These are phyloP conservation scores for Wickerhamomyces ciferrii DNA, from an alignment of 805 yeast species.

Conservation along the genomic window DNA sequence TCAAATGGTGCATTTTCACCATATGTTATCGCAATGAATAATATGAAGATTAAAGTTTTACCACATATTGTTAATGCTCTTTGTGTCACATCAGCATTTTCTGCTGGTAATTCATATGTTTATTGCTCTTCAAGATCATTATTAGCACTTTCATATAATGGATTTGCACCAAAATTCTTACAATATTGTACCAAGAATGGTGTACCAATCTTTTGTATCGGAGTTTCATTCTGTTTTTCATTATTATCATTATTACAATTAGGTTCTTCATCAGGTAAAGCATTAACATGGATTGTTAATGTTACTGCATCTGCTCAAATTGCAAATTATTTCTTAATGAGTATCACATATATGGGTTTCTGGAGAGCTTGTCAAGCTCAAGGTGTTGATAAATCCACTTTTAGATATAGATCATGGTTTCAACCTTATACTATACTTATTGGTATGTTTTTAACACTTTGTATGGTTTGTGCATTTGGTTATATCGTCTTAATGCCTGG, in stretches of 20 bases:
- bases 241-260: conserved; percentile 56
- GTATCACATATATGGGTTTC: conserved; percentile 58
- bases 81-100: conserved; percentile 44
- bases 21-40: conserved; percentile 47
- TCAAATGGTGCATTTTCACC: conserved; percentile 45
- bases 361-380: conserved; percentile 56
- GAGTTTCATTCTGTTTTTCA: conserved; percentile 45
- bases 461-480: conserved; percentile 59
- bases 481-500: conserved; percentile 71
- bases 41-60: conserved; percentile 42
- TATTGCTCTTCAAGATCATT: conserved; percentile 51
- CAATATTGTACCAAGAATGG: conserved; percentile 55
- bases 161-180: conserved; percentile 55
- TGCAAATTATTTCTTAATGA: conserved; percentile 49
- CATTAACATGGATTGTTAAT: conserved; percentile 62
- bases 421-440: conserved; percentile 55
- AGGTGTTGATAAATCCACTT: conserved; percentile 29
- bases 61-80: conserved; percentile 44
- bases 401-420: conserved; percentile 47
- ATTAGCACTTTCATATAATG: conserved; percentile 46
- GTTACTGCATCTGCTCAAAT: conserved; percentile 62
- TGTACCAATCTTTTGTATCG: conserved; percentile 65
- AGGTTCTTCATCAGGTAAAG: conserved; percentile 47
- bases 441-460: conserved; percentile 37
- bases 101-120: conserved; percentile 46